Percentiles rank a stretch among this genome's conserved stretches.
phyloP scores from a whole-genome alignment of 2,329 filamentous ascomycete genomes.

The Didymella arachidicola region DNA sequence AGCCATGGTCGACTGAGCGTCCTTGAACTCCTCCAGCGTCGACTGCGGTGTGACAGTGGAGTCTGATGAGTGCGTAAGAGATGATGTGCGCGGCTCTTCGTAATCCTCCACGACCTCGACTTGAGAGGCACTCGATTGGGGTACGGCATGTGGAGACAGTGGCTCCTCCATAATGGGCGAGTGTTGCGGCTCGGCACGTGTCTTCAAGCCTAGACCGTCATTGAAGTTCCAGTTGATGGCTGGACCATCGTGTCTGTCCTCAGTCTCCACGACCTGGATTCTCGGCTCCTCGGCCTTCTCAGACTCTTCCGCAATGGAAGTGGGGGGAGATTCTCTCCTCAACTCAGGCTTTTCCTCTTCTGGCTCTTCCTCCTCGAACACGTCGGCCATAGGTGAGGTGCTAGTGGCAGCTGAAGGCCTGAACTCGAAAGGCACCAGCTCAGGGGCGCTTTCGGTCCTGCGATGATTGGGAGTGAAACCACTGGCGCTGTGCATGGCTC shows the following conservation, averaged over 20 bases:
- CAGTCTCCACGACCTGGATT: constrained; percentile 58
- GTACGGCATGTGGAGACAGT: constrained; percentile 37
- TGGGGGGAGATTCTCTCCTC: constrained; percentile 18
- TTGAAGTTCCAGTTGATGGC: constrained; percentile 56
- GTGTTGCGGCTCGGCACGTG: constrained; percentile 25
- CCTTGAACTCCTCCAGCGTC: constrained; percentile 42
- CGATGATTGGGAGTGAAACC: constrained; percentile 80
- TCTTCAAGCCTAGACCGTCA: constrained; percentile 49
- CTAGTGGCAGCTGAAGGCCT: constrained; percentile 61
- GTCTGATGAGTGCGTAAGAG: constrained; percentile 59
- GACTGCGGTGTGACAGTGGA: constrained; percentile 55
- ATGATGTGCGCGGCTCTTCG: constrained; percentile 59
- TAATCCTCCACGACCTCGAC: constrained; percentile 57
- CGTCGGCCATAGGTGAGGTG: constrained; percentile 80
- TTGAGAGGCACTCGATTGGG: constrained; percentile 38
- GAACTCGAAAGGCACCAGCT: constrained; percentile 76
- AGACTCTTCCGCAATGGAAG: constrained; percentile 39
- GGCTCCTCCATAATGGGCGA: constrained; percentile 31
- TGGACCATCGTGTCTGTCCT: constrained; percentile 49
- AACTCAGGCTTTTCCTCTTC: constrained; percentile 60
- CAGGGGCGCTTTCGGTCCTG: constrained; percentile 80
- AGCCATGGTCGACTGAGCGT: constrained; percentile 48
- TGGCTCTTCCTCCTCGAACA: constrained; percentile 81
- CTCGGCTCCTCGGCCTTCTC: constrained; percentile 52
- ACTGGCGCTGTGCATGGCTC: constrained; percentile 78